Percentiles rank a stretch among this genome's conserved stretches.
These are phyloP conservation scores for Penicillium lagena DNA, from an alignment of 495 filamentous ascomycete species.

Conservation along the genomic window DNA sequence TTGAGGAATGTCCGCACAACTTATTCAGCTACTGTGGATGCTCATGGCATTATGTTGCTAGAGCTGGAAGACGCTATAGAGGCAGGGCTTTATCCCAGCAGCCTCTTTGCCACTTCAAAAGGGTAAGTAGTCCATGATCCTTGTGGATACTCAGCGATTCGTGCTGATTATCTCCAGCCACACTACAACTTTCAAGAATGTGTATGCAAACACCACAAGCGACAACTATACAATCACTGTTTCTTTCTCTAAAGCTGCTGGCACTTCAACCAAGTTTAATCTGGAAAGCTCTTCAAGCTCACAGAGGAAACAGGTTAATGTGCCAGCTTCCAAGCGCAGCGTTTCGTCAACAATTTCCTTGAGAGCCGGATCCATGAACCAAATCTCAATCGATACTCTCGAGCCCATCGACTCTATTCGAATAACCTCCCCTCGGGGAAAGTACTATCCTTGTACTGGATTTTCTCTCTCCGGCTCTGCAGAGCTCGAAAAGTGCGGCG, in stretches of 20 bases:
- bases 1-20: conserved; percentile 24
- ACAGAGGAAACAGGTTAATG: conserved; percentile 1
- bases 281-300: conserved; percentile 3
- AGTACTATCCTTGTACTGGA: conserved; percentile 33
- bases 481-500: conserved; percentile 19
- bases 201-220: conserved; percentile 34
- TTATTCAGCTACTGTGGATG: conserved; percentile 29
- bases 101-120: conserved; percentile 7
- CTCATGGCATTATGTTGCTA: conserved; percentile 38
- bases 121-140: conserved; percentile 12
- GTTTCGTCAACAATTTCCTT: conserved; percentile 16
- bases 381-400: conserved; percentile 17
- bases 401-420: conserved; percentile 14
- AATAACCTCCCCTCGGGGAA: conserved; percentile 16
- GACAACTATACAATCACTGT: conserved; percentile 21
- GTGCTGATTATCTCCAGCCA: not conserved
- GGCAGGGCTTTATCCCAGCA: conserved; percentile 17
- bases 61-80: conserved; percentile 29
- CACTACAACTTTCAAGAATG: conserved; percentile 18
- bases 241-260: conserved; percentile 10
- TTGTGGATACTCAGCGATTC: not conserved
- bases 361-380: conserved; percentile 24
- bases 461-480: conserved; percentile 29
- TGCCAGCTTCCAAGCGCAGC: conserved; percentile 6
- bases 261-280: not conserved